Base-by-base conservation (phyloP, 2,329 filamentous ascomycete genomes). In the Penicillium sumatraense region DNA sequence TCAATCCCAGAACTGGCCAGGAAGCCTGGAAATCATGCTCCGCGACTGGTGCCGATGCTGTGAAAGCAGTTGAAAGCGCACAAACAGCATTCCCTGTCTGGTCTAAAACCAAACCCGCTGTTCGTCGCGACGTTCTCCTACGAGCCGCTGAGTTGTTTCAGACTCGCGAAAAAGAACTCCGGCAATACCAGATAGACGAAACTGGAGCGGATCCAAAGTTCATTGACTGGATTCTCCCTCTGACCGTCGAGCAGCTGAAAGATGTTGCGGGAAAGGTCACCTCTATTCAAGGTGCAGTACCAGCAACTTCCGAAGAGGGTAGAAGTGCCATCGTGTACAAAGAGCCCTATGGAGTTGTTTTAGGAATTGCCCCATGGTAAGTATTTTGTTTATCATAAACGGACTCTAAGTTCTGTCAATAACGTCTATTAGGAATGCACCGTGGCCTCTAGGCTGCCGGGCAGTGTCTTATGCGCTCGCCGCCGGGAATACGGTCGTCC, bases 261-360 rank as follows among this genome's bases (percentile, higher is more conserved):
- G 81, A 83, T 65, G 74, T 82, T 0, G 81, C 81, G 2, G 81
- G 81, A 4, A 71, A 79, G 45, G 71, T 81, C 23, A 69, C 74
- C 6, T 68, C 68, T 3, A 71, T 83, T 14, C 74, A 75, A 60
- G 82, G 81, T 1, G 68, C 68, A 16, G 78, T 82, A 16, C 82
- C 81, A 0, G 69, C 71, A 2, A 75, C 77, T 16, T 68, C 69
- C 14, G 68, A 83, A 16, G 77, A 83, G 36, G 81, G 79, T 0
- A 79, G 79, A 13, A 78, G 74, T 50, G 89, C 86, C 0, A 76
- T 93, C 61, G 75, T 95, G 2, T 73, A 87, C 58, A 87, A 86
- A 67, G 89, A 92, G 71, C 90, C 91, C 0, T 90, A 84, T 65
- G 91, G 91, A 1, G 90, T 93, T 8, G 80, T 92, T 10, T 76